Percentiles rank a stretch among this genome's conserved stretches.
These are phyloP conservation scores for Diplodia mutila DNA, from an alignment of 2,329 filamentous ascomycete genomes.

Conservation along the genomic window DNA sequence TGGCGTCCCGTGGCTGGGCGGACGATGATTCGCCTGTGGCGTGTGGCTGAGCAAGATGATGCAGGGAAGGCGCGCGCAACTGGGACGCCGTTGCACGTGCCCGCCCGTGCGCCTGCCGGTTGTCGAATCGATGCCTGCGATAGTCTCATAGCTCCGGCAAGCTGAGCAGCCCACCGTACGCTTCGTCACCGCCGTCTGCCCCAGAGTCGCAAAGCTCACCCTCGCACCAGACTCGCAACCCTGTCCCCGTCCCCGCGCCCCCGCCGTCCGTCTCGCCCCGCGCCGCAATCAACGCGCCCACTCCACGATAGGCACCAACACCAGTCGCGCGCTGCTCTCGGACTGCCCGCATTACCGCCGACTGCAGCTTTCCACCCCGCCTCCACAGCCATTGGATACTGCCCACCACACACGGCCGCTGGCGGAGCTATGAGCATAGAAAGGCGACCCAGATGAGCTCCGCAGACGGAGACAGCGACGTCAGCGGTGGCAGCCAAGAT, in stretches of 20 bases:
- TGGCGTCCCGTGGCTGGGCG: background rate
- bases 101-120: background rate
- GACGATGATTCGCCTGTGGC: background rate
- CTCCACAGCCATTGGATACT: background rate
- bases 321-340: background rate
- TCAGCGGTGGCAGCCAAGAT: slow-evolving; percentile 62
- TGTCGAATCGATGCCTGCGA: slow-evolving; percentile 13
- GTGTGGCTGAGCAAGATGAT: background rate
- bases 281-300: slow-evolving; percentile 1
- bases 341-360: slow-evolving; percentile 3
- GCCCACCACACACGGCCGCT: background rate
- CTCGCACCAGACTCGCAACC: background rate
- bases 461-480: slow-evolving; percentile 65
- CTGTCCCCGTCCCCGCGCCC: background rate
- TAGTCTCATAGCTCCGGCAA: slow-evolving; percentile 5
- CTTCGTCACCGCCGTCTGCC: slow-evolving; percentile 1
- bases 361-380: background rate
- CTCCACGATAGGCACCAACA: background rate
- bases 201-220: background rate
- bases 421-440: slow-evolving; percentile 56
- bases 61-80: slow-evolving; percentile 10
- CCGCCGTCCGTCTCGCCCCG: background rate
- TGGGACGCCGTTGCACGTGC: slow-evolving; percentile 2
- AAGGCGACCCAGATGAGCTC: slow-evolving; percentile 68
- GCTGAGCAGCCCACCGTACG: background rate